These are phyloP conservation scores for Pseudonitzschia pungens DNA, from an alignment of 108 stramenopile species.

Conservation along the genomic window DNA sequence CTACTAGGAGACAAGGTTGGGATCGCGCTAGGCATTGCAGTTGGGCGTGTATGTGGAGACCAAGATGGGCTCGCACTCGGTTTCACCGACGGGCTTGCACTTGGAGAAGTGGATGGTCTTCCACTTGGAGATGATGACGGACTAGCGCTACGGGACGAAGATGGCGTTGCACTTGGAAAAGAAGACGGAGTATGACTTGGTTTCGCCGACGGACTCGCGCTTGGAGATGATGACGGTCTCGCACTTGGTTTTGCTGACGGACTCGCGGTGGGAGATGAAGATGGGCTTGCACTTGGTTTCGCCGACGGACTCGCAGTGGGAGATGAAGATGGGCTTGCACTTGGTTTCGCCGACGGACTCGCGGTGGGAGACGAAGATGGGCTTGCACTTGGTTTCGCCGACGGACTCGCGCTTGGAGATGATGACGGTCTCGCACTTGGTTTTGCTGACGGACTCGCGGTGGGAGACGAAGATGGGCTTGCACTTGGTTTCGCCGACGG, in stretches of 20 bases:
- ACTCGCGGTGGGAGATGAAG: too few species aligned
- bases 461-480: not conserved
- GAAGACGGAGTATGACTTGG: not conserved
- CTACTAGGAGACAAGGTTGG: not conserved
- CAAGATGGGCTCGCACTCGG: slow-evolving; percentile 2
- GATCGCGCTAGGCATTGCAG: not conserved
- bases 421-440: not conserved
- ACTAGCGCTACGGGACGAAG: not conserved
- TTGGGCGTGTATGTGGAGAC: too few species aligned
- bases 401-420: too few species aligned
- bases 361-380: not conserved
- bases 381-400: not conserved
- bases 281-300: not conserved
- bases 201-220: not conserved
- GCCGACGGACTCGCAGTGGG: not conserved
- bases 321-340: not conserved
- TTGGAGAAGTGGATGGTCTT: not conserved
- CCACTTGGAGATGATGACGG: not conserved
- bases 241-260: not conserved
- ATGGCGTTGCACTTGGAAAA: not conserved
- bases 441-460: not conserved
- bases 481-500: not conserved
- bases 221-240: not conserved
- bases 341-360: not conserved
- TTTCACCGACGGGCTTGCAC: not conserved